phyloP scores from a whole-genome alignment of 495 filamentous ascomycete species.

The Acidiella bohemica region DNA sequence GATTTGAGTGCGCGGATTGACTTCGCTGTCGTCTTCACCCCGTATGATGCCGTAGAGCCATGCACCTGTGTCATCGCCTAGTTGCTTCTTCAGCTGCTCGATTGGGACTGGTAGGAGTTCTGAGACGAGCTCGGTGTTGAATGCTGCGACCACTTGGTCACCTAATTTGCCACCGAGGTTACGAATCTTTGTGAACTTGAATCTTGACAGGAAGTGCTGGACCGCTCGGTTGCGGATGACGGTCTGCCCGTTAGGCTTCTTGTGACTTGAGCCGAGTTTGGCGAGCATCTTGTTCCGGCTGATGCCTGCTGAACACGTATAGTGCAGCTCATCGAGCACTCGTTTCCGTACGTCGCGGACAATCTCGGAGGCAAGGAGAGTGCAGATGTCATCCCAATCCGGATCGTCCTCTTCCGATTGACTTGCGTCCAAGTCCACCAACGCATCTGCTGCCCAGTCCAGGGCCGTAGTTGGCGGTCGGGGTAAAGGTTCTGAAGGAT shows the following conservation, averaged over 20 bases:
- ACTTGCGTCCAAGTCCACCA: slow-evolving; percentile 59
- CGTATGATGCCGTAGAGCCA: slow-evolving; percentile 84
- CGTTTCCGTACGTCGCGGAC: slow-evolving; percentile 57
- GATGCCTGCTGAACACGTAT: slow-evolving; percentile 84
- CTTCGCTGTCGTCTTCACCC: slow-evolving; percentile 74
- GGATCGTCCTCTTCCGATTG: slow-evolving; percentile 69
- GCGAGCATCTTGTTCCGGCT: slow-evolving; percentile 89
- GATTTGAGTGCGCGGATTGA: slow-evolving; percentile 82
- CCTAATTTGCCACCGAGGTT: slow-evolving; percentile 95
- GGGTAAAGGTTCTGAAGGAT: slow-evolving; percentile 58
- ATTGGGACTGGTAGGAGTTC: slow-evolving; percentile 61
- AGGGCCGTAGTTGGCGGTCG: slow-evolving; percentile 59
- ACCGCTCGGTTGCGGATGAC: slow-evolving; percentile 74
- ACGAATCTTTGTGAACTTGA: slow-evolving; percentile 93
- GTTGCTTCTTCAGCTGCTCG: slow-evolving; percentile 61
- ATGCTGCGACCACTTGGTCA: slow-evolving; percentile 61
- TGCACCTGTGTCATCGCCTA: slow-evolving; percentile 74
- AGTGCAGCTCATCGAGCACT: slow-evolving; percentile 55
- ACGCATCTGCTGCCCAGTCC: slow-evolving; percentile 66
- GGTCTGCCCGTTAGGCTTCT: slow-evolving; percentile 89
- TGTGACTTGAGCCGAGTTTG: slow-evolving; percentile 78
- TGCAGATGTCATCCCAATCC: slow-evolving; percentile 92
- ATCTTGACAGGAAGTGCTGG: slow-evolving; percentile 62
- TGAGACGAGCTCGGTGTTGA: slow-evolving; percentile 66
- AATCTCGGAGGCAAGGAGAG: slow-evolving; percentile 76